Conservation (phyloP, 176 grass and related monocot genomes). For the Avena eriantha region DNA sequence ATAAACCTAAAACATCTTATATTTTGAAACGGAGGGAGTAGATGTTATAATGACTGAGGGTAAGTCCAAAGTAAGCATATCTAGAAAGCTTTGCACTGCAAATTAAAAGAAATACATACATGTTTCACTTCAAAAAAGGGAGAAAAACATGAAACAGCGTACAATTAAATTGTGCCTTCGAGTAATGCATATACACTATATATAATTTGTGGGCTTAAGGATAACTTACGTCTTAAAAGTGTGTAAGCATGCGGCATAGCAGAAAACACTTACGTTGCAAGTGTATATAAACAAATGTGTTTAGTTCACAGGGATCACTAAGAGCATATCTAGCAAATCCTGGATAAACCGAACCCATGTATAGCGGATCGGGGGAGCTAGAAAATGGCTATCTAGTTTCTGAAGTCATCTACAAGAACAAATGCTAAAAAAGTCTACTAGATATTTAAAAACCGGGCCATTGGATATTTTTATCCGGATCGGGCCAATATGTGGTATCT, state of each 20-base stretch:
- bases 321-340: too few species aligned
- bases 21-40: too few species aligned
- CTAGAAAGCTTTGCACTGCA: not conserved
- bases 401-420: too few species aligned
- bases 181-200: not conserved
- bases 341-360: too few species aligned
- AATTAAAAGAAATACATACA: not conserved
- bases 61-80: not conserved
- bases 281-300: not conserved
- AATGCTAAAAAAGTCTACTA: too few species aligned
- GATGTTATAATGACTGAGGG: not conserved
- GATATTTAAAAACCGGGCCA: too few species aligned
- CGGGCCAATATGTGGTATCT: too few species aligned
- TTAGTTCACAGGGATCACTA: not conserved
- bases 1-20: too few species aligned
- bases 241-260: not conserved
- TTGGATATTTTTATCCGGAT: too few species aligned
- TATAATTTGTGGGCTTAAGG: not conserved
- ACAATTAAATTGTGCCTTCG: not conserved
- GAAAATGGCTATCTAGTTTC: too few species aligned
- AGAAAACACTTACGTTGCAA: not conserved
- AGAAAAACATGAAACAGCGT: not conserved
- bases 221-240: not conserved
- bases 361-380: too few species aligned
- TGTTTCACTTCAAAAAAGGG: not conserved